Conservation (phyloP, 257 asterid species). For the Datura wrightii region DNA sequence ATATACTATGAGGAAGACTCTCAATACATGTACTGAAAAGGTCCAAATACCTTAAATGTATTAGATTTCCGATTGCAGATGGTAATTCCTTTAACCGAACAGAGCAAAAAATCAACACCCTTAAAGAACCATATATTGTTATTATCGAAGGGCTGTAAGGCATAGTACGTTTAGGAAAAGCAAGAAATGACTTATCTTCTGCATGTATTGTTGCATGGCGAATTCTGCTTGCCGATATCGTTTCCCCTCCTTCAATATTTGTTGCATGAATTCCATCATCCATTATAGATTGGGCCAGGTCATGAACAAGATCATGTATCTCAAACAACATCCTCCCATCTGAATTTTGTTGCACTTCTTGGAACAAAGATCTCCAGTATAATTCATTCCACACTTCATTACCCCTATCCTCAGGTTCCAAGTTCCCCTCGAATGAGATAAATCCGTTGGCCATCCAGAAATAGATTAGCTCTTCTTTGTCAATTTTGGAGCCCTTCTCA, state of each 20-base stretch:
- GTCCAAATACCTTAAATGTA: constrained; percentile 42
- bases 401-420: constrained; percentile 26
- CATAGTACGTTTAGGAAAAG: constrained; percentile 33
- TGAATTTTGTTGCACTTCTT: not conserved
- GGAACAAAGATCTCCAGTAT: constrained; percentile 35
- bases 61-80: constrained; percentile 31
- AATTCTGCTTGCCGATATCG: not conserved
- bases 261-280: constrained; percentile 32
- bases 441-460: constrained; percentile 43
- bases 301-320: constrained; percentile 50
- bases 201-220: constrained; percentile 30
- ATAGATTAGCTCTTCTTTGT: constrained; percentile 35
- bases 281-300: constrained; percentile 47
- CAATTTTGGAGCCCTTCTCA: constrained; percentile 31
- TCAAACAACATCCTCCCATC: not conserved
- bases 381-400: constrained; percentile 12
- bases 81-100: constrained; percentile 23
- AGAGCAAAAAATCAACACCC: not conserved
- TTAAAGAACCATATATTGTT: constrained; percentile 29
- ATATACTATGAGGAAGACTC: constrained; percentile 38
- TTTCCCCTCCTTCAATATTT: not conserved
- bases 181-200: not conserved
- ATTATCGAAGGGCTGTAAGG: constrained; percentile 1
- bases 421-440: constrained; percentile 12
- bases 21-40: constrained; percentile 26